Conservation (phyloP, 768 basidiomycete species). For the Gyrodon lividus region DNA sequence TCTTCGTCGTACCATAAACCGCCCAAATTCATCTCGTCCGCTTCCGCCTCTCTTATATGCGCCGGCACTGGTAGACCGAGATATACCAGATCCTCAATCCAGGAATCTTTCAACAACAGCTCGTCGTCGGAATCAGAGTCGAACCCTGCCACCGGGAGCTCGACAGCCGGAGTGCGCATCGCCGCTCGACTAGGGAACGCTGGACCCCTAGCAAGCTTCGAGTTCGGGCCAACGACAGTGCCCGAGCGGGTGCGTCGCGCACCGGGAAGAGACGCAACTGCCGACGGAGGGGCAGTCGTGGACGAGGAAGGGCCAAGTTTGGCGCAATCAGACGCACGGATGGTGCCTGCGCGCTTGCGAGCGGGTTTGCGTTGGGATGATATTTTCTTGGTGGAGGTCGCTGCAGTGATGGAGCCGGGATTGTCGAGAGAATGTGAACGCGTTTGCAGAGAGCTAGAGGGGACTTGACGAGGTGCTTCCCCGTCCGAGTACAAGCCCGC, state of each 20-base stretch:
- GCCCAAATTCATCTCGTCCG: constrained; percentile 33
- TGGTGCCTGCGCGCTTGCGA: constrained; percentile 50
- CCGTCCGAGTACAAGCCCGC: constrained; percentile 9
- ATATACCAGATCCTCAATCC: constrained; percentile 22
- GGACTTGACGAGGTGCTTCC: background rate
- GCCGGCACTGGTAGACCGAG: constrained; percentile 16
- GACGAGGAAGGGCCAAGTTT: constrained; percentile 13
- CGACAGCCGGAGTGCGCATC: background rate
- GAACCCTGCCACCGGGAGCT: background rate
- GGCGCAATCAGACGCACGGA: constrained; percentile 46
- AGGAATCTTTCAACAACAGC: constrained; percentile 17
- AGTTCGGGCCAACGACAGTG: constrained; percentile 39
- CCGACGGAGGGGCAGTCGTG: background rate
- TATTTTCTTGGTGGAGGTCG: constrained; percentile 15
- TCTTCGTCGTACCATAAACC: constrained; percentile 11
- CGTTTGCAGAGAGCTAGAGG: background rate
- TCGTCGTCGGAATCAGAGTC: constrained; percentile 27
- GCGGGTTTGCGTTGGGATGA: constrained; percentile 3
- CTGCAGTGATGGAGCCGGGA: background rate
- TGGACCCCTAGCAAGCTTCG: constrained; percentile 17
- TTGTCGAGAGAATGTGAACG: constrained; percentile 26
- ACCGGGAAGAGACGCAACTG: constrained; percentile 7
- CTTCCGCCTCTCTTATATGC: background rate
- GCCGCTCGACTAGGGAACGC: background rate
- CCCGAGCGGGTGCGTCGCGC: constrained; percentile 48